Evolutionary conservation across 1,284 basidiomycete species (phyloP).

Genomic region (Stereum hirsutum): DNA sequence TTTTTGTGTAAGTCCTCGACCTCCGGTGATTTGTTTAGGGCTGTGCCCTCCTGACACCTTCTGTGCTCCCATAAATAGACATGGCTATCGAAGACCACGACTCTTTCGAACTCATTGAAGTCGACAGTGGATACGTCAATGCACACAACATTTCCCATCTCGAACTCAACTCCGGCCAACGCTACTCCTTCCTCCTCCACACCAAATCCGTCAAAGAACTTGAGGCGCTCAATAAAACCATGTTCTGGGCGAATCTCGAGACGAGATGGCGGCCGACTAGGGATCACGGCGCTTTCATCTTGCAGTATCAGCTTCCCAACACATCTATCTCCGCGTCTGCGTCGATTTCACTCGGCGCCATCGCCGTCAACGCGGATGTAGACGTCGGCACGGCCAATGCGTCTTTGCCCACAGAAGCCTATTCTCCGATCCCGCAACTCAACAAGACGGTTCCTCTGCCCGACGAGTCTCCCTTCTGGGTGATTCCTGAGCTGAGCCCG

Average conservation of each 20-base stretch:
- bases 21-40: too few relatives aligned
- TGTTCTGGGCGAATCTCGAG: constrained; percentile 1
- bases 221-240: not conserved
- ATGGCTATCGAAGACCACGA: not conserved
- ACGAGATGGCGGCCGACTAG: not conserved
- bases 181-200: constrained; percentile 1
- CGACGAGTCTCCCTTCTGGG: not conserved
- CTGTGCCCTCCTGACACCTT: too few relatives aligned
- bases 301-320: not conserved
- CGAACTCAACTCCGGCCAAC: constrained; percentile 1
- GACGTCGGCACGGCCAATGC: not conserved
- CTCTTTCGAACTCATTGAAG: not conserved
- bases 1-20: not conserved
- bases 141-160: not conserved
- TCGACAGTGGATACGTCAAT: not conserved
- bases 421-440: not conserved
- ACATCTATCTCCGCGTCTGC: too few relatives aligned
- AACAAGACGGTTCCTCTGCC: constrained; percentile 1
- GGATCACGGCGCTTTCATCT: not conserved
- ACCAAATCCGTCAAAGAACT: not conserved
- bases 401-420: not conserved
- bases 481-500: not conserved
- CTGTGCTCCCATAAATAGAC: not conserved
- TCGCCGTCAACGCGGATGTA: too few relatives aligned
- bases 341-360: too few relatives aligned